Evolutionary conservation across 768 basidiomycete genomes (phyloP).

Genomic region (Suillus spraguei): DNA sequence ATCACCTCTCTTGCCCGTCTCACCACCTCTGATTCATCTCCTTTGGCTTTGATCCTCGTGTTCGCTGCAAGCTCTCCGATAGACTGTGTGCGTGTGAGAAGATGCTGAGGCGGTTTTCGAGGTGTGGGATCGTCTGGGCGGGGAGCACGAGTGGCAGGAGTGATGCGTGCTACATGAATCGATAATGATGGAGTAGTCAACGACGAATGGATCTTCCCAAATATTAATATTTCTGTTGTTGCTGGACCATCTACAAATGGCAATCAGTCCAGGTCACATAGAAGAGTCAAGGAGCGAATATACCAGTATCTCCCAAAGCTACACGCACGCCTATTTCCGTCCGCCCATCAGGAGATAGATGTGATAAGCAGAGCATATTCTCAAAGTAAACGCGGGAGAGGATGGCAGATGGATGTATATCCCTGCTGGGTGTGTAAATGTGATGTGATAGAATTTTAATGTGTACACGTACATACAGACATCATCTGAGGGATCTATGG

Average conservation of each 20-base stretch:
- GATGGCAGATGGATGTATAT: conserved; percentile 55
- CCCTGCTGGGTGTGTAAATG: conserved; percentile 43
- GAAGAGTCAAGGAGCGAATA: conserved; percentile 20
- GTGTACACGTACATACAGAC: conserved; percentile 48
- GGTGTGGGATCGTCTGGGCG: conserved; percentile 83
- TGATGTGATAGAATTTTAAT: conserved; percentile 28
- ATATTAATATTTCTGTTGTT: conserved; percentile 66
- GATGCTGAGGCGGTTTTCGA: conserved; percentile 55
- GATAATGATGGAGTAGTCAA: conserved; percentile 25
- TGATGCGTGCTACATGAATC: conserved; percentile 60
- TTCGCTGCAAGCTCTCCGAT: conserved; percentile 22
- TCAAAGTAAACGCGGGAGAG: neutral
- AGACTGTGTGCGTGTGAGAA: conserved; percentile 16
- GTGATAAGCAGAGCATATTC: neutral
- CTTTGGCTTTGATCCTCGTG: conserved; percentile 30
- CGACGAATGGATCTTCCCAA: conserved; percentile 33
- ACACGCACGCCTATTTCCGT: conserved; percentile 65
- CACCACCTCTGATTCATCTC: conserved; percentile 33
- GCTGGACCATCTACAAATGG: conserved; percentile 59
- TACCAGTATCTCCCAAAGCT: conserved; percentile 70
- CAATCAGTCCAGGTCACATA: neutral
- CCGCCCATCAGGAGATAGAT: conserved; percentile 11
- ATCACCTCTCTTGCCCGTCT: conserved; percentile 15
- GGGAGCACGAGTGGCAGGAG: conserved; percentile 45
- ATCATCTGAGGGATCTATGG: conserved; percentile 59